Base-by-base conservation (phyloP, 441 rosid species). In the Syzygium malaccense region DNA sequence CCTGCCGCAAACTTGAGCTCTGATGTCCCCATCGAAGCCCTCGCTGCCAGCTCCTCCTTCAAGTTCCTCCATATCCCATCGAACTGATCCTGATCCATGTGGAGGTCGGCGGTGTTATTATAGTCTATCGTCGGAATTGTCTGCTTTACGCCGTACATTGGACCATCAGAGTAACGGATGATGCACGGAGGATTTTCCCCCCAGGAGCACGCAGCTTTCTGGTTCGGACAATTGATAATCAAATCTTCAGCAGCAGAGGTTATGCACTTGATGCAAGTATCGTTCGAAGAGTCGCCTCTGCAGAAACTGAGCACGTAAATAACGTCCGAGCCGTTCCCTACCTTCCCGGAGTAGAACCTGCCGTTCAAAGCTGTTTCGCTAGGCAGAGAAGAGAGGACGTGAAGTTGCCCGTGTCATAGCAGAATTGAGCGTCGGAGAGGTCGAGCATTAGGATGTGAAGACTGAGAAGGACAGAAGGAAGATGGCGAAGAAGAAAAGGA, bases 241-340 rank as follows among this genome's bases (percentile, higher is more conserved):
- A 62, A 62, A 14, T 62, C 19, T 62, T 3, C 11, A n/a, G 71
- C 71, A n/a, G 19, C 30, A n/a, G 20, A 8, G 0, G 5, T n/a
- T n/a, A 62, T 14, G 37, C 19, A 62, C 37, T 8, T n/a, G 3
- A 62, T 3, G 71, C 71, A 62, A 14, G 71, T 62, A 19, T n/a
- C 3, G 20, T 62, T 62, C 18, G 19, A 62, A 30, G 37, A 62
- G 37, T 62, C 37, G 7, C 30, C 66, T 28, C 66, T 28, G 17
- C 0, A 28, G 0, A 60, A 28, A 60, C 30, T 28, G 66, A 60
- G 32, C 32, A 60, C n/a, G 32, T 60, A 60, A 28, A 60, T 0
- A 3, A 60, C 32, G 0, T 60, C 0, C 0, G 66, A 60, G 17
- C 66, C 32, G 0, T 60, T 60, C 32, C 66, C 1, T 3, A 28